Evolutionary conservation across 306 rosid genomes (phyloP).

Genomic region (Arachis stenosperma): DNA sequence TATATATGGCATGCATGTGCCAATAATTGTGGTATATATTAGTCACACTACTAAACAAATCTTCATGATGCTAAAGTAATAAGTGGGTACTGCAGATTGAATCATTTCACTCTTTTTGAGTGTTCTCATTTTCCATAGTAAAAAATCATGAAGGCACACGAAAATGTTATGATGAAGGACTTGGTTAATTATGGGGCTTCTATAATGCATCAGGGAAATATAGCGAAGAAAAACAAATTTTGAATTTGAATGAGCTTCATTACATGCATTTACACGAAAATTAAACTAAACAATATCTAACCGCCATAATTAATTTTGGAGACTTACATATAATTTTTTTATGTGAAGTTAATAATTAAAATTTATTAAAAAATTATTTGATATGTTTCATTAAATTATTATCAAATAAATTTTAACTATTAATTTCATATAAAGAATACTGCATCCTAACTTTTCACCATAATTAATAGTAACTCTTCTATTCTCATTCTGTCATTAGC

Average conservation of each 20-base stretch:
- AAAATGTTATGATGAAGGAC: not conserved
- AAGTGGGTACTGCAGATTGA: not conserved
- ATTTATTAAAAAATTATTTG: too few relatives aligned
- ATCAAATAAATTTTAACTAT: too few relatives aligned
- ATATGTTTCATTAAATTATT: too few relatives aligned
- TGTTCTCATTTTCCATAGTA: not conserved
- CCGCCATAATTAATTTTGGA: not conserved
- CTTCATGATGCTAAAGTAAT: not conserved
- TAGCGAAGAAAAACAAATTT: slow-evolving; percentile 2
- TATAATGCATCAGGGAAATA: not conserved
- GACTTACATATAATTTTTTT: too few relatives aligned
- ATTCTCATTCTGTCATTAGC: slow-evolving; percentile 8
- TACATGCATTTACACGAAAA: not conserved
- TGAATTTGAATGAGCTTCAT: not conserved
- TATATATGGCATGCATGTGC: not conserved
- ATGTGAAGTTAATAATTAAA: too few relatives aligned
- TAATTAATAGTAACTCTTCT: not conserved
- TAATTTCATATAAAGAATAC: too few relatives aligned
- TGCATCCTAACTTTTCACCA: not conserved
- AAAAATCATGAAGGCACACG: not conserved
- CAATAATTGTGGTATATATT: not conserved
- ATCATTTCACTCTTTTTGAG: not conserved
- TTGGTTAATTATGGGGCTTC: too few relatives aligned
- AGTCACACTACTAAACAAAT: not conserved
- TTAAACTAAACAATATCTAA: not conserved